Conservation (phyloP, 2,329 filamentous ascomycete species). For the Talaromyces sp. region DNA sequence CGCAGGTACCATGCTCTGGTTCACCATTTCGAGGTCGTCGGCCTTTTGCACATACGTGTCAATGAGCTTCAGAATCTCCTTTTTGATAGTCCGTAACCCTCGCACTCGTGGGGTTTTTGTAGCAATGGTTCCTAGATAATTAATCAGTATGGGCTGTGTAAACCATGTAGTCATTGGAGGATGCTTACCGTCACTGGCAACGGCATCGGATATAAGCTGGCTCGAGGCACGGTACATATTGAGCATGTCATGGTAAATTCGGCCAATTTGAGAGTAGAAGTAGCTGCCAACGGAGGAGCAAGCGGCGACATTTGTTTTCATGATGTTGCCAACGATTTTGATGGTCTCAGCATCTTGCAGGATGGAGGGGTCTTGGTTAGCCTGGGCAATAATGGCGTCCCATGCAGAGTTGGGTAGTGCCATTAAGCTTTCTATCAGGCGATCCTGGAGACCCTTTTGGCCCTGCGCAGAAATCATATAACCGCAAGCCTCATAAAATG, state of each 20-base stretch:
- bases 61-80: constrained; percentile 97
- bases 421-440: constrained; percentile 89
- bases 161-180: neutral
- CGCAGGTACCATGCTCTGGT: constrained; percentile 90
- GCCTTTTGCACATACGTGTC: constrained; percentile 98
- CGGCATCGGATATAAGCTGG: constrained; percentile 87
- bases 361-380: constrained; percentile 76
- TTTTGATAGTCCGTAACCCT: constrained; percentile 95
- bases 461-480: constrained; percentile 99
- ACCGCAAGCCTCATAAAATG: constrained; percentile 97
- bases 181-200: constrained; percentile 69
- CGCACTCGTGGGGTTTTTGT: constrained; percentile 97
- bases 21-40: constrained; percentile 89
- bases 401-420: constrained; percentile 86
- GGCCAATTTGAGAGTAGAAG: constrained; percentile 96
- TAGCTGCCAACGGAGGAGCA: constrained; percentile 95
- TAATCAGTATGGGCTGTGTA: neutral
- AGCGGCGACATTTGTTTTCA: constrained; percentile 99
- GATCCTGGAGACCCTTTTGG: constrained; percentile 88
- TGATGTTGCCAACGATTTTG: constrained; percentile 98
- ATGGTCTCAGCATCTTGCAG: constrained; percentile 92
- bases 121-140: constrained; percentile 67
- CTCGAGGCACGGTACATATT: constrained; percentile 99
- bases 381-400: constrained; percentile 88
- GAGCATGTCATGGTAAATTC: constrained; percentile 97